Evolutionary conservation across 345 rosid species (phyloP).

Genomic region (Heritiera fomes): DNA sequence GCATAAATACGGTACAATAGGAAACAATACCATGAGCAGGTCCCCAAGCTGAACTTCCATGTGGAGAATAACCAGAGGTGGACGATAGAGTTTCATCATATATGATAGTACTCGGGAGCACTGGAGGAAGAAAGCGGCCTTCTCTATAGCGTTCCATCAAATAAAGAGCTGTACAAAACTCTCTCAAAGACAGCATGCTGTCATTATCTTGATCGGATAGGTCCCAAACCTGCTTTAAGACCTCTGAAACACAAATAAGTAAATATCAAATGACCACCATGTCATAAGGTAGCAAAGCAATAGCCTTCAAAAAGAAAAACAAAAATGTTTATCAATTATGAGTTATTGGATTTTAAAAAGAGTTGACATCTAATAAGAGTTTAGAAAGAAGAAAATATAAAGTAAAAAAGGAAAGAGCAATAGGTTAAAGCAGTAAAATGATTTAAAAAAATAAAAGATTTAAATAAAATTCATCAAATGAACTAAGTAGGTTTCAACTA

Average conservation of each 20-base stretch:
- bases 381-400: no score
- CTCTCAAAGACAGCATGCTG: conserved; percentile 94
- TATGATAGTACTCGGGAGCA: conserved; percentile 66
- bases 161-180: conserved; percentile 93
- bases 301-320: background rate
- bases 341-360: background rate
- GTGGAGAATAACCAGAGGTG: conserved; percentile 54
- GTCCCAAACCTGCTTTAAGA: conserved; percentile 93
- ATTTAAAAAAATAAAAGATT: background rate
- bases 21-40: conserved; percentile 55
- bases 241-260: conserved; percentile 59
- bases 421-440: background rate
- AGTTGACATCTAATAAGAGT: background rate
- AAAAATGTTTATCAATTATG: background rate
- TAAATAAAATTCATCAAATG: background rate
- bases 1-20: conserved; percentile 22
- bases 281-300: background rate
- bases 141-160: conserved; percentile 94
- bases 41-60: conserved; percentile 59
- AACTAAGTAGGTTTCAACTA: background rate
- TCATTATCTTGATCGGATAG: conserved; percentile 99
- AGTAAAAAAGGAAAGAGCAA: background rate
- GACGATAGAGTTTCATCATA: conserved; percentile 57
- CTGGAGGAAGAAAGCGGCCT: conserved; percentile 81
- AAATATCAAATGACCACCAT: conserved; percentile 15